Conservation (phyloP, 768 basidiomycete species). For the Auriculariales sp. region DNA sequence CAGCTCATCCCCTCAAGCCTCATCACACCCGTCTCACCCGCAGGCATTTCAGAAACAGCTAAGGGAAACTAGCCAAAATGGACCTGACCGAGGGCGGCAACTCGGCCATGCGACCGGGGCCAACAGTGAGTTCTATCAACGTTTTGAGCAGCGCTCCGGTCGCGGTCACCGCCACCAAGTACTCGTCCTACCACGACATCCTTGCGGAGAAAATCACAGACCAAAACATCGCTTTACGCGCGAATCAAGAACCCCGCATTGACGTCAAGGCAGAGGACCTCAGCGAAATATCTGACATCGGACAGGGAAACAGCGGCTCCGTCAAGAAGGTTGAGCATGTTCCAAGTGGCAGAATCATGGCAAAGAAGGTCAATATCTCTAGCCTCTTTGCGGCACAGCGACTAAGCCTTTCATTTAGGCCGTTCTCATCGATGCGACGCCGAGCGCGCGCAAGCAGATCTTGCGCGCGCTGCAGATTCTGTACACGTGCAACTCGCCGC, state of each 20-base stretch:
- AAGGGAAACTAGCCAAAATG: conserved; percentile 24
- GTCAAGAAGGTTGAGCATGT: conserved; percentile 92
- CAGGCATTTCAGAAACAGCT: conserved; percentile 16
- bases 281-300: conserved; percentile 79
- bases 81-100: conserved; percentile 16
- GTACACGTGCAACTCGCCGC: conserved; percentile 88
- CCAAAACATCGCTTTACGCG: conserved; percentile 57
- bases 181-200: conserved; percentile 59
- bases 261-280: conserved; percentile 81
- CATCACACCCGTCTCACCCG: conserved; percentile 21
- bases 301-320: conserved; percentile 93
- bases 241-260: conserved; percentile 61
- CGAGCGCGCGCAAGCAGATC: conserved; percentile 92
- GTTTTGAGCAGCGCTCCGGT: conserved; percentile 19
- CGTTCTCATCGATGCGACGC: conserved; percentile 93
- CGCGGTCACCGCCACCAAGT: conserved; percentile 15
- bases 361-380: conserved; percentile 68
- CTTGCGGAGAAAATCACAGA: conserved; percentile 76
- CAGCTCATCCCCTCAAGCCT: conserved; percentile 22
- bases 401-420: conserved; percentile 34
- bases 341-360: conserved; percentile 88
- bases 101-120: conserved; percentile 24
- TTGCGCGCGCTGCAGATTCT: conserved; percentile 96
- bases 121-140: conserved; percentile 1
- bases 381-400: too few species aligned